A percentile compares a stretch with the other conserved stretches of the same genome.
Conservation (phyloP, 176 grass and related monocot genomes). For the Oryza glaberrima region DNA sequence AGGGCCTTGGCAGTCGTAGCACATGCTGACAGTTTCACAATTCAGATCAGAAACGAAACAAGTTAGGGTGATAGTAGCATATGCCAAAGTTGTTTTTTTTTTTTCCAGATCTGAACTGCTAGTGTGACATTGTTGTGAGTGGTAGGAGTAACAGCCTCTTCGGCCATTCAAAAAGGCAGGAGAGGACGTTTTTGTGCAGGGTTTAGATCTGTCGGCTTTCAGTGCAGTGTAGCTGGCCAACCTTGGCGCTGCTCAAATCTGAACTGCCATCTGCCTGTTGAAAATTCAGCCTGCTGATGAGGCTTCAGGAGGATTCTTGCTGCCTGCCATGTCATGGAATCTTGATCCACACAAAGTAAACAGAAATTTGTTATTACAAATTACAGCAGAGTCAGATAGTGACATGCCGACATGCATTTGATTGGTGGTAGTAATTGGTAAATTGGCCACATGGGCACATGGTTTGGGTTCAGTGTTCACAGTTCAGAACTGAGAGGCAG, state of each 20-base stretch:
- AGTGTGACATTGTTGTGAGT: not conserved
- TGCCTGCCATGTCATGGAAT: not conserved
- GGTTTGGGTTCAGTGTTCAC: not conserved
- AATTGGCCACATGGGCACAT: not conserved
- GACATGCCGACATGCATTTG: not conserved
- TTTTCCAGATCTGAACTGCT: constrained; percentile 34
- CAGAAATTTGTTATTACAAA: not conserved
- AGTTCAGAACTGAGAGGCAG: not conserved
- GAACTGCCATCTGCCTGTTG: not conserved
- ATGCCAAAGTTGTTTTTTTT: constrained; percentile 6
- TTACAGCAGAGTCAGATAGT: not conserved
- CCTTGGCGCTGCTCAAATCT: constrained; percentile 32
- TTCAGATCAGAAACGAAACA: not conserved
- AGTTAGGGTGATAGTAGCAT: not conserved
- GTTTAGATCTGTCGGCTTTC: constrained; percentile 35
- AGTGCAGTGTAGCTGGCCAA: constrained; percentile 39
- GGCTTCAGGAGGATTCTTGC: not conserved
- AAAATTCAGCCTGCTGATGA: not conserved
- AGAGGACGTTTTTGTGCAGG: not conserved
- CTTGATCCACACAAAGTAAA: not conserved
- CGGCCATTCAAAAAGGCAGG: not conserved
- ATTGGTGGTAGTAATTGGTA: not conserved
- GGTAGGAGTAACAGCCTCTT: not conserved
- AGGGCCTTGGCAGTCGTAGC: not conserved
- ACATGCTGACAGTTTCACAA: not conserved